phyloP scores from a whole-genome alignment of 805 yeast species.

The Starmerella vitae region DNA sequence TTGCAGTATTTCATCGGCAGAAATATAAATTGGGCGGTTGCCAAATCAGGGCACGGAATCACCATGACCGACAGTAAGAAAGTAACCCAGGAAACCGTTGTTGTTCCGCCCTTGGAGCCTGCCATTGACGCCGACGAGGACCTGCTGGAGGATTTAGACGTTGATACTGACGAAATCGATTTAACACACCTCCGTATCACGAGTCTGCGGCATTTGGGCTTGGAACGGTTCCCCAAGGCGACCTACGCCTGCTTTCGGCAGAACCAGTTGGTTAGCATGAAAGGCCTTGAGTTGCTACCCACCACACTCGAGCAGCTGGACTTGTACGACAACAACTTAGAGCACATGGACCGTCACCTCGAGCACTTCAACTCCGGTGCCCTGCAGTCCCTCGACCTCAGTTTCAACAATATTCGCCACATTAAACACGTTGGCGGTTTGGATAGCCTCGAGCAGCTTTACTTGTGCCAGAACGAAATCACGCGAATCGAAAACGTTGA shows the following conservation, averaged over 20 bases:
- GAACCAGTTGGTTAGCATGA: slow-evolving; percentile 62
- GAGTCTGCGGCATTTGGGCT: slow-evolving; percentile 36
- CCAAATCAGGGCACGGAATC: no score
- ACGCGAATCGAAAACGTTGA: slow-evolving; percentile 54
- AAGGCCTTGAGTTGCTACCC: slow-evolving; percentile 50
- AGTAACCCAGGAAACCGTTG: slow-evolving; percentile 6
- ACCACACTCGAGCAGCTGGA: slow-evolving; percentile 62
- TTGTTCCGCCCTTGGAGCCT: slow-evolving; percentile 26
- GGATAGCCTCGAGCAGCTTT: slow-evolving; percentile 50
- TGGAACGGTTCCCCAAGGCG: slow-evolving; percentile 38
- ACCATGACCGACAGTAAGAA: neutral
- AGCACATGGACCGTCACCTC: slow-evolving; percentile 57
- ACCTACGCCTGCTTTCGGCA: slow-evolving; percentile 64
- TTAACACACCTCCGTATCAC: slow-evolving; percentile 44
- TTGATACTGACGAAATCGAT: slow-evolving; percentile 41
- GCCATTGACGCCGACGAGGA: slow-evolving; percentile 47
- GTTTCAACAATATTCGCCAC: slow-evolving; percentile 78
- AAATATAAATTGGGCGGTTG: no score
- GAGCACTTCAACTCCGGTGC: slow-evolving; percentile 42
- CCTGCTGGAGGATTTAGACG: slow-evolving; percentile 35
- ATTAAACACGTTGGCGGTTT: slow-evolving; percentile 64
- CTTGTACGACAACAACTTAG: slow-evolving; percentile 80
- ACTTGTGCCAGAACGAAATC: slow-evolving; percentile 81
- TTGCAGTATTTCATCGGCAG: neutral
- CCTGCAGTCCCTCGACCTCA: slow-evolving; percentile 50